These are phyloP conservation scores for Talaromyces sp. DNA, from an alignment of 2,329 filamentous ascomycete species.

Conservation along the genomic window DNA sequence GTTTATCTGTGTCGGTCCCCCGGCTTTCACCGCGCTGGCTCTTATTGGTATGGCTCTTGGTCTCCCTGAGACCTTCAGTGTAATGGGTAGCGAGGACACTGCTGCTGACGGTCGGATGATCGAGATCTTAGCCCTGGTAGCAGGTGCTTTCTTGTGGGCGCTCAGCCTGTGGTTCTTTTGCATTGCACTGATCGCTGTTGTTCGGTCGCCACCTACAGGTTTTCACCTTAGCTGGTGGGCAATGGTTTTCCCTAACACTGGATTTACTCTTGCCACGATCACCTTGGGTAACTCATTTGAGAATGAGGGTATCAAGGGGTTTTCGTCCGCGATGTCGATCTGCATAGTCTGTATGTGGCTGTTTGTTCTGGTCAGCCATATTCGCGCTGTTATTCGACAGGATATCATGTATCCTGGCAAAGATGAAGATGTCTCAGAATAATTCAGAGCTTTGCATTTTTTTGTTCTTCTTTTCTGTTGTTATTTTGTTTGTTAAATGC, in stretches of 20 bases:
- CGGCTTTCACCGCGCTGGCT: constrained; percentile 70
- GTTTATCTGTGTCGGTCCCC: constrained; percentile 77
- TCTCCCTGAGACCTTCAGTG: constrained; percentile 51
- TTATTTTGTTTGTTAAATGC: too few species aligned
- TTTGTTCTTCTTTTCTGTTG: neutral
- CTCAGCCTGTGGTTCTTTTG: constrained; percentile 62
- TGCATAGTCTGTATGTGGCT: constrained; percentile 59
- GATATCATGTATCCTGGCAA: constrained; percentile 63
- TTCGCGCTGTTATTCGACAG: constrained; percentile 53
- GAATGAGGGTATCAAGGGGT: constrained; percentile 56
- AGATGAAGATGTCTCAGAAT: constrained; percentile 57
- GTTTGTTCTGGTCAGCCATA: constrained; percentile 53
- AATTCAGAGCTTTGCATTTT: neutral
- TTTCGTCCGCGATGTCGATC: constrained; percentile 60
- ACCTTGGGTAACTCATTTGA: constrained; percentile 57
- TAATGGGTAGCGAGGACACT: constrained; percentile 43
- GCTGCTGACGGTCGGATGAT: constrained; percentile 41
- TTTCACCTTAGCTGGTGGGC: constrained; percentile 64
- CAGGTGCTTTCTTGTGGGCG: constrained; percentile 66
- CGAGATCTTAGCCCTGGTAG: constrained; percentile 50
- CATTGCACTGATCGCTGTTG: constrained; percentile 52
- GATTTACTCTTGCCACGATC: constrained; percentile 63
- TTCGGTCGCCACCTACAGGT: constrained; percentile 45
- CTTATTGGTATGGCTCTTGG: constrained; percentile 68
- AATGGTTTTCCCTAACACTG: constrained; percentile 68